Base-by-base conservation (phyloP, 768 basidiomycete genomes). In the Lentinula sp. region DNA sequence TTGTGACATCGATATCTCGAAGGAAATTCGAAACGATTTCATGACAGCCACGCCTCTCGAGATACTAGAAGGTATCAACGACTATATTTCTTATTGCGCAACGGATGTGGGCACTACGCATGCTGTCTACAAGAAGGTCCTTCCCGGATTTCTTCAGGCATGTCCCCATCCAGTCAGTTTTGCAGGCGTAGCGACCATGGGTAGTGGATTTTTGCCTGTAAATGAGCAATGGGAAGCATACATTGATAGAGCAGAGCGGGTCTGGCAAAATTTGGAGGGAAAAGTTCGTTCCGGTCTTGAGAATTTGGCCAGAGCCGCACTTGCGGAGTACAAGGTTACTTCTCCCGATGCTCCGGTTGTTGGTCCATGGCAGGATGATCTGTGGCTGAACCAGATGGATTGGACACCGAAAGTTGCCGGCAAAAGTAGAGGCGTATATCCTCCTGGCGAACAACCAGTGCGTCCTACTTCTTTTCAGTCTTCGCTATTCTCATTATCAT, bases 91-190 rank as follows among this genome's bases (percentile, higher is more conserved):
- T 36, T 99, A 98, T 71, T 98, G 95, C 67, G 87, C 90, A 2
- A 79, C 74, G 9, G 97, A 98, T 72, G 95, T 97, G 37, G 72
- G 77, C 33, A 85, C 90, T 53, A 99, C 96, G 0, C 90, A 95
- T 67, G 78, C 81, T 5, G 92, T 98, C 6, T 97, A 85, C 70
- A 66, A 78, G 13, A 79, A 83, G 59, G 87, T 90, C 33, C 81
- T 97, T 6, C 95, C 95, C 0, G 79, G 85, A 0, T 99, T 96
- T 70, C 79, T 94, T 46, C 69, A 78, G 33, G 85, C 85, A 5
- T 99, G 95, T 72, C 94, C 95, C 0, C 91, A 89, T 70, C 97
- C 95, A 0, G 95, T 92, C 2, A 90, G 92, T 0, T 98, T 98
- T 70, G 88, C 94, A 0, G 95, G 96, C 5, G 81, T 95, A 32